phyloP scores from a whole-genome alignment of 768 basidiomycete species.

The Suillus paluster region DNA sequence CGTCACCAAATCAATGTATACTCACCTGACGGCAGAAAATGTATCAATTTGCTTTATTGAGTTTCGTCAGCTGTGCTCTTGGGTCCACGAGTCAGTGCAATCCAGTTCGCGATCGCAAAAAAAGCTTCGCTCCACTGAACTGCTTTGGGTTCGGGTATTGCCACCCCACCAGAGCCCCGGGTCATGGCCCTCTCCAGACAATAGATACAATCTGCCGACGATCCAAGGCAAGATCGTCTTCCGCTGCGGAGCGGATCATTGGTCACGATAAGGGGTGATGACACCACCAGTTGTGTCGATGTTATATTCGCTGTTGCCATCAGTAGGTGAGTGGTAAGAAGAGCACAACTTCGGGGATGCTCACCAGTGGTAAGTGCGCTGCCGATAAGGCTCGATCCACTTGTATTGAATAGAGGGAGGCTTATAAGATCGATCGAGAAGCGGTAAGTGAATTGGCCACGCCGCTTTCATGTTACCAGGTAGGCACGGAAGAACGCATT shows the following conservation, averaged over 20 bases:
- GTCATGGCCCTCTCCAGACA: background rate
- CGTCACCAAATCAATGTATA: background rate
- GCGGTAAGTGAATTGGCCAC: background rate
- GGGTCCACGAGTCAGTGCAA: background rate
- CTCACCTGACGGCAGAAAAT: background rate
- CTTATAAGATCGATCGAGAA: background rate
- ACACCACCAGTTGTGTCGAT: background rate
- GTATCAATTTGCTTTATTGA: background rate
- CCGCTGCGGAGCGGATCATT: slow-evolving; percentile 2
- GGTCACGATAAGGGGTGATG: background rate
- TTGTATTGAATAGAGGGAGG: background rate
- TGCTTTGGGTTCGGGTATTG: background rate
- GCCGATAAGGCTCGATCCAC: too few species aligned
- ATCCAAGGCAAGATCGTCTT: background rate
- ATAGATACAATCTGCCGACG: background rate
- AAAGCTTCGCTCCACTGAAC: background rate
- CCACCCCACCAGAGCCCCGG: slow-evolving; percentile 4
- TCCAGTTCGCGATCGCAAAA: background rate
- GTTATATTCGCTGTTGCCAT: background rate
- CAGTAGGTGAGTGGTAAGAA: background rate
- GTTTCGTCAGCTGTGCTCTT: slow-evolving; percentile 1
- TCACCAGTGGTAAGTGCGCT: background rate
- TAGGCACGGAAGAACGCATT: background rate
- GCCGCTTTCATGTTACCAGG: background rate
- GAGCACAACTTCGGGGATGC: background rate